Evolutionary conservation across 441 rosid genomes (phyloP), one percentile per base, ranked within the genome.

Genomic region (Theobroma grandiflorum): DNA sequence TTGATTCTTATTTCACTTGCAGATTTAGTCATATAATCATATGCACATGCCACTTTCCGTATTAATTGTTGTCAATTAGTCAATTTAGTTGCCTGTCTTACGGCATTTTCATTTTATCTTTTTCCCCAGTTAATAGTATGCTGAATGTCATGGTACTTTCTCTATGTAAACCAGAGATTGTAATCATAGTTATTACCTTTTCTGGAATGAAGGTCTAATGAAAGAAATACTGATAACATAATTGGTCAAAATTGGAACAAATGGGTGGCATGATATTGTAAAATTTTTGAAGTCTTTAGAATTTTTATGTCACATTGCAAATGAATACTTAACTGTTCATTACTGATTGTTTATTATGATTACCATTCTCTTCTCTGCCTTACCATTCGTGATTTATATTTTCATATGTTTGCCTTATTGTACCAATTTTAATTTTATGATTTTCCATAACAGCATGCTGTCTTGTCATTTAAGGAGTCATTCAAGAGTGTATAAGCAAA

Each of bases 1-100:
- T 72, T 53, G 49, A 20, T 72, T 55, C 76, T 71, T 71, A 74
- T 68, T 68, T 22, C 20, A 20, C 16, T 45, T 37, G 22, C 26
- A 6, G 26, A 37, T 37, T 64, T 12, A 64, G 69, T 37, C 5
- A 8, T 37, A 37, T 15, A 64, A 38, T 22, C 15, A 22, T 63
- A 33, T 64, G 38, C 20, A 55, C 50, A 73, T 73, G 49, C 49
- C 47, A 38, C 64, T 55, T 72, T 71, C 37, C 38, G 45, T 55
- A 37, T 33, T 31, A 33, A 71, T 33, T 18, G 43, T 52, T 15
- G 11, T 71, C 22, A 50, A 18, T 33, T 72, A 72, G 47, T 40
- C 31, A 26, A 26, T 26, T 26, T 26, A 26, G 61, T 52, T 33
- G 61, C 75, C 2, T 50, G 26, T 71, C 43, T 22, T 45, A 16